Percentiles rank a stretch among this genome's conserved stretches.
Conservation (phyloP, 1,139 yeast species). For the Diutina scorzettiae region DNA sequence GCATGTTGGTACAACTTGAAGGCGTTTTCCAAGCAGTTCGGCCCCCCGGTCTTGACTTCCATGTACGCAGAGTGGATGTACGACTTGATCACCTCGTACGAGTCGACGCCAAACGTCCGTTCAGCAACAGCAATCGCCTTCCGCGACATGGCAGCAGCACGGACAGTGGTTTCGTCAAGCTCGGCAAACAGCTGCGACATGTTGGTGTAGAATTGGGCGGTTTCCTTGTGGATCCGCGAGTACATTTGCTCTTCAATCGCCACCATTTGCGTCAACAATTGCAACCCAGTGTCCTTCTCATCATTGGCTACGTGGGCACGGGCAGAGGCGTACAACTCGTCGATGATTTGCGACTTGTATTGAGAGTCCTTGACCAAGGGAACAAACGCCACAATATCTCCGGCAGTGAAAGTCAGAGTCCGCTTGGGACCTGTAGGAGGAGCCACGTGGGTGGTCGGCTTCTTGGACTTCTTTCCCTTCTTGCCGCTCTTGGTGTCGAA, state of each 20-base stretch:
- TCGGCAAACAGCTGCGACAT: constrained; percentile 62
- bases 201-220: constrained; percentile 56
- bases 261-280: constrained; percentile 57
- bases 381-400: constrained; percentile 55
- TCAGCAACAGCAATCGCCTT: constrained; percentile 66
- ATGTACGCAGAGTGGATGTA: constrained; percentile 64
- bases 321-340: constrained; percentile 70
- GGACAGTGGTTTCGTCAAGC: constrained; percentile 37
- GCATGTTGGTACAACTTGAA: constrained; percentile 36
- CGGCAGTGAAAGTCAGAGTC: constrained; percentile 35
- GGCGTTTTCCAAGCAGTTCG: constrained; percentile 32
- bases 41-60: constrained; percentile 52
- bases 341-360: constrained; percentile 55
- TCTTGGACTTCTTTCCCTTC: constrained; percentile 20
- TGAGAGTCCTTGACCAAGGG: constrained; percentile 68
- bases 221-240: constrained; percentile 71
- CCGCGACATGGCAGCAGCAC: constrained; percentile 57
- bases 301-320: constrained; percentile 34
- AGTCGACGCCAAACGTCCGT: constrained; percentile 71
- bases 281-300: constrained; percentile 38
- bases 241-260: constrained; percentile 73
- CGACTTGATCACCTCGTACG: constrained; percentile 62
- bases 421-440: constrained; percentile 14
- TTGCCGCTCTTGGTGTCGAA: constrained; percentile 19
- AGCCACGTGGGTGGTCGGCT: constrained; percentile 16